These are phyloP conservation scores for Pugionium dolabratum DNA, from an alignment of 345 rosid genomes.

Conservation along the genomic window DNA sequence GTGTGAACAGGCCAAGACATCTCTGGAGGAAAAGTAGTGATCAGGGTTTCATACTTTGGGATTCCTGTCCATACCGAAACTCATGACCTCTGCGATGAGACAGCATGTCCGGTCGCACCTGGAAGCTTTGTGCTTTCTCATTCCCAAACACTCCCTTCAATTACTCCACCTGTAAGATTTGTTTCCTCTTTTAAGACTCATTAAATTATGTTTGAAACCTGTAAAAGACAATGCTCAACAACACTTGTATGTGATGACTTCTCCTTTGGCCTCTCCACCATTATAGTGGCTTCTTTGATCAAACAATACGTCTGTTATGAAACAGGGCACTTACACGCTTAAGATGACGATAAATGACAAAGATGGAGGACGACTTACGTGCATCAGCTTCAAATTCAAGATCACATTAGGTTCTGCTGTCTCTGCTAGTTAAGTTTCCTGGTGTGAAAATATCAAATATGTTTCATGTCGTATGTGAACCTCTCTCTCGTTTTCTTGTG, in stretches of 20 bases:
- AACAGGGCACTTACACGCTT: conserved; percentile 65
- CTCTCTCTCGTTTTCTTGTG: conserved; percentile 16
- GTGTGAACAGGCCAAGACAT: conserved; percentile 45
- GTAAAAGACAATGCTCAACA: too few relatives aligned
- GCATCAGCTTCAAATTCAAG: conserved; percentile 59
- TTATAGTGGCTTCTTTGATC: not conserved
- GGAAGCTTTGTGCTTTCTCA: conserved; percentile 69
- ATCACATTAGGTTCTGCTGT: conserved; percentile 18
- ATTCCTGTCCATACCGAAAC: conserved; percentile 56
- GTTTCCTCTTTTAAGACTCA: too few relatives aligned
- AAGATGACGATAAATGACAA: conserved; percentile 55
- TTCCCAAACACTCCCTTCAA: conserved; percentile 55
- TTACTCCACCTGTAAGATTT: conserved; percentile 60
- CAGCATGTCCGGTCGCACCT: conserved; percentile 51
- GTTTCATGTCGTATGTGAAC: not conserved
- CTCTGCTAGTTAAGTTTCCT: conserved; percentile 22
- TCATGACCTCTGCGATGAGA: conserved; percentile 61
- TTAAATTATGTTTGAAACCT: too few relatives aligned
- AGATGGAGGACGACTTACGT: conserved; percentile 46
- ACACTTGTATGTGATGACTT: too few relatives aligned
- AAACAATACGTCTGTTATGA: conserved; percentile 1
- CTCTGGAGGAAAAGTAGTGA: conserved; percentile 55
- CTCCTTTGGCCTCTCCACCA: too few relatives aligned
- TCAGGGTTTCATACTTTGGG: conserved; percentile 51
- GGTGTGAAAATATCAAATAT: not conserved